Percentiles rank a stretch among this genome's conserved stretches.
These are phyloP conservation scores for Arthrobotrys iridis DNA, from an alignment of 2,329 filamentous ascomycete species.

Conservation along the genomic window DNA sequence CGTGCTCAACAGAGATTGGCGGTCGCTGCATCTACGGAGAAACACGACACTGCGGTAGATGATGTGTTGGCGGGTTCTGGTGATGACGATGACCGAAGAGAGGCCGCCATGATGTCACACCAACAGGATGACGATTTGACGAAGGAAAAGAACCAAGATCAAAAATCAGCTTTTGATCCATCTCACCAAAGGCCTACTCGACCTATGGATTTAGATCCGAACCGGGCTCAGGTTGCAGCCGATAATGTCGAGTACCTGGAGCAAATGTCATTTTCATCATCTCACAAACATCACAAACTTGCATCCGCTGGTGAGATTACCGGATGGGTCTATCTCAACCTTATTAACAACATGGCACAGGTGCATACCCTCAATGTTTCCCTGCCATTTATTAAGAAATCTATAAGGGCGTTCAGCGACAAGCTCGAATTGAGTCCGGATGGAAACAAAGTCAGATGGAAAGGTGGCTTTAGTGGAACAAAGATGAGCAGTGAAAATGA, in stretches of 20 bases:
- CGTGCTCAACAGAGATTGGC: conserved; percentile 60
- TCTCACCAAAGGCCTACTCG: conserved; percentile 78
- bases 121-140: conserved; percentile 55
- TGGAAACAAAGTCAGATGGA: conserved; percentile 82
- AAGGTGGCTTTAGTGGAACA: conserved; percentile 73
- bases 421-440: conserved; percentile 81
- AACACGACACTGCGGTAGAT: conserved; percentile 57
- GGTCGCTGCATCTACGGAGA: conserved; percentile 66
- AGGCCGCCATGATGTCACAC: conserved; percentile 62
- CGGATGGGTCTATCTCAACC: conserved; percentile 84
- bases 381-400: conserved; percentile 77
- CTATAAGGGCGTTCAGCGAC: conserved; percentile 74
- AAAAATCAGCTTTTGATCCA: conserved; percentile 17
- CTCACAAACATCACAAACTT: conserved; percentile 67
- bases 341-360: conserved; percentile 83
- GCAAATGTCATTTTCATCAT: conserved; percentile 73
- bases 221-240: conserved; percentile 76
- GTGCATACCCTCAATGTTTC: conserved; percentile 87
- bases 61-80: conserved; percentile 51
- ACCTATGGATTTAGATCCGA: conserved; percentile 78
- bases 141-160: conserved; percentile 44
- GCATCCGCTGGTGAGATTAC: conserved; percentile 72
- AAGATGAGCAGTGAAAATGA: conserved; percentile 72
- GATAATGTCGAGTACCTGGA: conserved; percentile 84
- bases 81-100: conserved; percentile 61